Evolutionary conservation across 78 protist genomes (phyloP).

Genomic region (Planoprotostelium fungivorum): DNA sequence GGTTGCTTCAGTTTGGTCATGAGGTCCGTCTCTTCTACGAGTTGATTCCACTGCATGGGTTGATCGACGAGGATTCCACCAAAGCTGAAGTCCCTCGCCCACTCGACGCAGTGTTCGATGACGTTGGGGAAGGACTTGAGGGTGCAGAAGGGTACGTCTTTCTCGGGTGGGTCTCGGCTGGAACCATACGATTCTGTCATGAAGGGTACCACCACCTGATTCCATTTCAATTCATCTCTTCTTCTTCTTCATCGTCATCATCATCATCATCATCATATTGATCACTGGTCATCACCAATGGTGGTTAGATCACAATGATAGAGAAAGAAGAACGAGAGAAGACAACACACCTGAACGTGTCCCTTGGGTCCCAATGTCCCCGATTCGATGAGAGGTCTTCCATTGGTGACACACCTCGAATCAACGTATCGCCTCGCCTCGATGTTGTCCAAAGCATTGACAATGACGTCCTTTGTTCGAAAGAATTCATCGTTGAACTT

Average conservation of each 20-base stretch:
- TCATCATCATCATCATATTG: too few species aligned
- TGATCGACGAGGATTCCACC: constrained; percentile 72
- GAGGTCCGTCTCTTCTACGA: constrained; percentile 19
- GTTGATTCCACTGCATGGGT: constrained; percentile 74
- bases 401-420: constrained; percentile 72
- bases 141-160: constrained; percentile 94
- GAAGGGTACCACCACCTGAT: constrained; percentile 42
- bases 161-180: constrained; percentile 55
- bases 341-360: constrained; percentile 72
- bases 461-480: constrained; percentile 59
- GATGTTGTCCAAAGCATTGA: constrained; percentile 95
- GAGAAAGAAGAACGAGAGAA: neutral
- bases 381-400: constrained; percentile 90
- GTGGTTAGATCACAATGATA: too few species aligned
- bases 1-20: neutral
- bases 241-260: too few species aligned
- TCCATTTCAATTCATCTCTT: too few species aligned
- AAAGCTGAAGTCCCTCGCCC: constrained; percentile 89
- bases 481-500: constrained; percentile 69
- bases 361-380: constrained; percentile 98
- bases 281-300: too few species aligned
- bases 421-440: constrained; percentile 95
- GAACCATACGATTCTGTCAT: constrained; percentile 51
- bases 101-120: constrained; percentile 90
- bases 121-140: constrained; percentile 93